phyloP scores from a whole-genome alignment of 495 filamentous ascomycete genomes.

The Aspergillus cristatus region DNA sequence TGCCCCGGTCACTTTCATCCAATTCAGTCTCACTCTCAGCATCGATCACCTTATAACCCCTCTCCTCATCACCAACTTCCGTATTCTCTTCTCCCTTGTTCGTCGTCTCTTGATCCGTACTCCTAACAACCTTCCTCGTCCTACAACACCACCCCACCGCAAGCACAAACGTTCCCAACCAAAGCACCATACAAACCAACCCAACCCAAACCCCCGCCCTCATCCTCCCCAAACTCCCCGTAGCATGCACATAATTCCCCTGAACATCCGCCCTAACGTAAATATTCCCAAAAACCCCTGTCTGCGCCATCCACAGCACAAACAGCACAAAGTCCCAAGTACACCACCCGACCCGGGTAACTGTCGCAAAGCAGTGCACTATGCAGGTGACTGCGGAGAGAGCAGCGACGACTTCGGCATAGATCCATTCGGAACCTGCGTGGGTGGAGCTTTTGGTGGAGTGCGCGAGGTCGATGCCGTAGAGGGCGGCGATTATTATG shows the following conservation, averaged over 20 bases:
- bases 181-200: constrained; percentile 55
- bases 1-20: no score
- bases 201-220: constrained; percentile 70
- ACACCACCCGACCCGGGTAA: constrained; percentile 45
- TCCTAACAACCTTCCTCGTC: constrained; percentile 3
- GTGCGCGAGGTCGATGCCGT: constrained; percentile 53
- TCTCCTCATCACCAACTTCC: no score
- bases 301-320: constrained; percentile 62
- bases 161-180: constrained; percentile 46
- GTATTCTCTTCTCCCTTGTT: neutral
- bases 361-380: constrained; percentile 48
- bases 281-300: constrained; percentile 60
- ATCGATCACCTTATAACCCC: no score
- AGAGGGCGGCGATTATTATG: constrained; percentile 58
- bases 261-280: constrained; percentile 48
- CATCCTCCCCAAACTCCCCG: constrained; percentile 46
- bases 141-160: constrained; percentile 15
- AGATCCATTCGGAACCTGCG: constrained; percentile 58
- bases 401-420: constrained; percentile 52
- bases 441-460: constrained; percentile 39
- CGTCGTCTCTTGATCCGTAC: constrained; percentile 1
- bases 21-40: no score
- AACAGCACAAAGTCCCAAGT: constrained; percentile 58
- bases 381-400: constrained; percentile 49
- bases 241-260: constrained; percentile 39